Percentiles rank a stretch among this genome's conserved stretches.
These are phyloP conservation scores for Colletotrichum karsti DNA, from an alignment of 2,329 filamentous ascomycete species.

Conservation along the genomic window DNA sequence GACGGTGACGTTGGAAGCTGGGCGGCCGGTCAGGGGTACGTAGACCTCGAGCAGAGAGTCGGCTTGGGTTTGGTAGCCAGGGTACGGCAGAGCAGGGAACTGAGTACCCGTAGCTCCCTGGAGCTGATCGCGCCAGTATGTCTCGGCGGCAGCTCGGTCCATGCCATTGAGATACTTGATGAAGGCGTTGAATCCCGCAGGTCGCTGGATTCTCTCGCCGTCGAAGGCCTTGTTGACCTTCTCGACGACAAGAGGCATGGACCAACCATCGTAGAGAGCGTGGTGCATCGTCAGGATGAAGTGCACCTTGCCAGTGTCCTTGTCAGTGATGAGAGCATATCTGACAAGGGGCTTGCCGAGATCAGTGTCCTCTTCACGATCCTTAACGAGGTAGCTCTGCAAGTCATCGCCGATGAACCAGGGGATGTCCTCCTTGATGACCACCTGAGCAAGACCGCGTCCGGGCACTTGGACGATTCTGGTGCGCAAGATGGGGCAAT, in stretches of 20 bases:
- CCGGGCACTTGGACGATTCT: constrained; percentile 56
- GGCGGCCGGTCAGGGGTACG: constrained; percentile 45
- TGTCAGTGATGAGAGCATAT: constrained; percentile 50
- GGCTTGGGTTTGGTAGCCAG: constrained; percentile 57
- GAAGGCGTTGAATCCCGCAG: constrained; percentile 57
- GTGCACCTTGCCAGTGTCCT: constrained; percentile 40
- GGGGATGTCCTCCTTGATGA: constrained; percentile 49
- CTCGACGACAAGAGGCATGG: constrained; percentile 58
- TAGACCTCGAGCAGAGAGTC: constrained; percentile 64
- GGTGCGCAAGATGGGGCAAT: constrained; percentile 55
- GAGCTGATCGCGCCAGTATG: constrained; percentile 56
- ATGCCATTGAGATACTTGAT: constrained; percentile 54
- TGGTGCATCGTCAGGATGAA: constrained; percentile 67
- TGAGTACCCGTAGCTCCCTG: constrained; percentile 53
- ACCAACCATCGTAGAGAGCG: constrained; percentile 66
- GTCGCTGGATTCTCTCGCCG: constrained; percentile 39
- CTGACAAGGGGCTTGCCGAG: constrained; percentile 55
- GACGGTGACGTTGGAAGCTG: constrained; percentile 53
- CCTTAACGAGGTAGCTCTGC: constrained; percentile 48
- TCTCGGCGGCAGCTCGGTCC: constrained; percentile 48
- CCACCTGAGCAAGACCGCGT: constrained; percentile 55
- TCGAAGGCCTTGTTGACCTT: constrained; percentile 55
- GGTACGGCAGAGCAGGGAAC: constrained; percentile 56
- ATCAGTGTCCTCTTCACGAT: constrained; percentile 50
- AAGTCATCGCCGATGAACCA: constrained; percentile 44